phyloP scores from a whole-genome alignment of 2,329 filamentous ascomycete genomes.

The Ascochyta rabiei region DNA sequence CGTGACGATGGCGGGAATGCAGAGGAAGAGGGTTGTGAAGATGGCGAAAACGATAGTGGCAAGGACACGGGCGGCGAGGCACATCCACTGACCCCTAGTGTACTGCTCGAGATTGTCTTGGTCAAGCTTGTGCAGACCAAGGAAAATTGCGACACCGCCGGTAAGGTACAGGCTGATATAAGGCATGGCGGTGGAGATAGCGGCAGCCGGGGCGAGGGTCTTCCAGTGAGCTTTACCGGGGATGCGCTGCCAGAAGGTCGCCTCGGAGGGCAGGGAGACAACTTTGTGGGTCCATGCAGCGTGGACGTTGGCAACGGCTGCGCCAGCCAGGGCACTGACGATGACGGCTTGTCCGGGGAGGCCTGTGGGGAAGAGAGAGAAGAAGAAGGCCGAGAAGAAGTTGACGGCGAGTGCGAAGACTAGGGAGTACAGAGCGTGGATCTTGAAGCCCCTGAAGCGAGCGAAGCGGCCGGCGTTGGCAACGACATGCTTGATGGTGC shows the following conservation, averaged over 20 bases:
- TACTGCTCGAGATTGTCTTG: conserved; percentile 42
- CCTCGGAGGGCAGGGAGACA: conserved; percentile 71
- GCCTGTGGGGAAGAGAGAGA: conserved; percentile 53
- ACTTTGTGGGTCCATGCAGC: conserved; percentile 86
- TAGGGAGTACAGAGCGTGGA: conserved; percentile 51
- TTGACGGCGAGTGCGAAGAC: conserved; percentile 35
- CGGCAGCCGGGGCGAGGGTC: conserved; percentile 71
- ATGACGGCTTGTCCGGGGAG: conserved; percentile 57
- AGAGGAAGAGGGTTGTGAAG: conserved; percentile 66
- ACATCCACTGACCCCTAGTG: conserved; percentile 41
- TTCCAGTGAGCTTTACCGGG: conserved; percentile 69
- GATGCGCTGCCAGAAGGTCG: conserved; percentile 69
- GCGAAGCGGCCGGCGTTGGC: conserved; percentile 68
- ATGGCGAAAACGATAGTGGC: conserved; percentile 47
- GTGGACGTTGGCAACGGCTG: conserved; percentile 70
- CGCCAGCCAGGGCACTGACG: conserved; percentile 61
- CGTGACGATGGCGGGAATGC: conserved; percentile 79
- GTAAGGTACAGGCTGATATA: conserved; percentile 59
- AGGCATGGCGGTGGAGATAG: conserved; percentile 66
- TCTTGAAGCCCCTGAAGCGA: conserved; percentile 70
- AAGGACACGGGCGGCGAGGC: conserved; percentile 51
- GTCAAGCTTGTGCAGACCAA: conserved; percentile 45
- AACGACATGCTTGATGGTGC: conserved; percentile 66
- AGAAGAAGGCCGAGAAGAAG: conserved; percentile 40
- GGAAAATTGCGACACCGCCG: conserved; percentile 50